These are phyloP conservation scores for Dysphania ambrosioides DNA, from an alignment of 148 eudicot genomes.

Conservation along the genomic window DNA sequence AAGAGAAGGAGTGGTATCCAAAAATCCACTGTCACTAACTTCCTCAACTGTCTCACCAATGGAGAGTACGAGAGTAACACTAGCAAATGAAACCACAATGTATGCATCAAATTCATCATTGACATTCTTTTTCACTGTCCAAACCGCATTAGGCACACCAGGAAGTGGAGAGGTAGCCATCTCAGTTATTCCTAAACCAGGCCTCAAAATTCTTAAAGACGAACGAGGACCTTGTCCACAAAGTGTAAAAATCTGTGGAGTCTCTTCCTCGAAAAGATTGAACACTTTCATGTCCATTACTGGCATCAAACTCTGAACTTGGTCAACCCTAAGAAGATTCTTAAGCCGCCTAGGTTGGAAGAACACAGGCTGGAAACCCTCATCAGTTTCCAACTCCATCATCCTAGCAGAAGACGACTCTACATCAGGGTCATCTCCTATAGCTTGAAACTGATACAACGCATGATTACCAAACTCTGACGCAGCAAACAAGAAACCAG, in stretches of 20 bases:
- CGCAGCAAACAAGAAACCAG: slow-evolving; percentile 91
- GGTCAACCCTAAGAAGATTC: slow-evolving; percentile 87
- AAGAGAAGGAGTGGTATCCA: slow-evolving; percentile 96
- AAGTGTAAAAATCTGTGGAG: slow-evolving; percentile 86
- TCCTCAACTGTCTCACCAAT: slow-evolving; percentile 99
- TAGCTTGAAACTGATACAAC: slow-evolving; percentile 93
- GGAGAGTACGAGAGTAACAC: slow-evolving; percentile 97
- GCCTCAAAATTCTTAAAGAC: slow-evolving; percentile 74
- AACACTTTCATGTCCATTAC: slow-evolving; percentile 91
- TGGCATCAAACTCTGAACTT: slow-evolving; percentile 96
- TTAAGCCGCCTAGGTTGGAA: slow-evolving; percentile 84
- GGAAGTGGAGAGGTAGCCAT: slow-evolving; percentile 98
- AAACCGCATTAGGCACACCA: slow-evolving; percentile 92
- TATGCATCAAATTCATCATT: slow-evolving; percentile 97
- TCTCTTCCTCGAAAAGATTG: slow-evolving; percentile 92
- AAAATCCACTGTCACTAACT: slow-evolving; percentile 96
- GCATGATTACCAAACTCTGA: slow-evolving; percentile 98
- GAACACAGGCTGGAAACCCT: slow-evolving; percentile 86
- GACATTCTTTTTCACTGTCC: slow-evolving; percentile 95
- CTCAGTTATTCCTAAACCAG: slow-evolving; percentile 94
- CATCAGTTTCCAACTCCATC: slow-evolving; percentile 92
- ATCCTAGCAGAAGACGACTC: slow-evolving; percentile 75
- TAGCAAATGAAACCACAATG: slow-evolving; percentile 95
- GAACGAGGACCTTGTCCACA: slow-evolving; percentile 99
- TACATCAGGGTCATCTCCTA: slow-evolving; percentile 94